phyloP scores from a whole-genome alignment of 345 rosid species.

The Salix exigua region DNA sequence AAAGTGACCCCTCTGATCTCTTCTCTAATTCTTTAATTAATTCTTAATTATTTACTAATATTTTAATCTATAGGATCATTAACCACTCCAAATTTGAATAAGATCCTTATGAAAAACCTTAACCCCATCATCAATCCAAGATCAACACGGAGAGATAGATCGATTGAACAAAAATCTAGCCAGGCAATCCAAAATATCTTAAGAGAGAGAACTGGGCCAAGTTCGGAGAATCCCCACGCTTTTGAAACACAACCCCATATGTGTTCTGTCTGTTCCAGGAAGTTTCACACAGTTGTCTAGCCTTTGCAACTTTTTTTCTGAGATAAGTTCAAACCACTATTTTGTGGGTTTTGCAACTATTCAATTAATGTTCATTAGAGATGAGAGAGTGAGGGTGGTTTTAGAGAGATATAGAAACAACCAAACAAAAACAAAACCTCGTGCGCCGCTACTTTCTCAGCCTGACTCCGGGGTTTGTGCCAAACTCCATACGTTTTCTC shows the following conservation, averaged over 20 bases:
- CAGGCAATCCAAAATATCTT: no score
- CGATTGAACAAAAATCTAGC: no score
- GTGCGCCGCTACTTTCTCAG: constrained; percentile 63
- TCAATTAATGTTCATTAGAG: constrained; percentile 20
- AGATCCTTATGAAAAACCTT: no score
- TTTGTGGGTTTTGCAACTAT: constrained; percentile 37
- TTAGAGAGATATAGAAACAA: constrained; percentile 21
- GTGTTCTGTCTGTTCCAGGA: constrained; percentile 20
- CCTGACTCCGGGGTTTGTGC: constrained; percentile 68
- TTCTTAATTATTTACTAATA: not conserved
- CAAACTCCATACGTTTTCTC: constrained; percentile 54
- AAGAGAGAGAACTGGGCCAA: not conserved
- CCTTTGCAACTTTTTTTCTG: constrained; percentile 16
- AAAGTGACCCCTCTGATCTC: not conserved
- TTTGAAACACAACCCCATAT: constrained; percentile 19
- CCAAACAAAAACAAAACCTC: constrained; percentile 29
- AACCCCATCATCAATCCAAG: not conserved
- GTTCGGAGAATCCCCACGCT: constrained; percentile 8
- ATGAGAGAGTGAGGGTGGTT: constrained; percentile 9
- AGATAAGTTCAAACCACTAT: constrained; percentile 33
- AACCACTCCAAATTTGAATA: no score
- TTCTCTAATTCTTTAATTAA: not conserved
- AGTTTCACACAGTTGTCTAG: constrained; percentile 12
- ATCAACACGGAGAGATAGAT: not conserved
- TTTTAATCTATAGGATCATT: not conserved